phyloP scores from a whole-genome alignment of 495 filamentous ascomycete genomes.

The Choiromyces venosus region DNA sequence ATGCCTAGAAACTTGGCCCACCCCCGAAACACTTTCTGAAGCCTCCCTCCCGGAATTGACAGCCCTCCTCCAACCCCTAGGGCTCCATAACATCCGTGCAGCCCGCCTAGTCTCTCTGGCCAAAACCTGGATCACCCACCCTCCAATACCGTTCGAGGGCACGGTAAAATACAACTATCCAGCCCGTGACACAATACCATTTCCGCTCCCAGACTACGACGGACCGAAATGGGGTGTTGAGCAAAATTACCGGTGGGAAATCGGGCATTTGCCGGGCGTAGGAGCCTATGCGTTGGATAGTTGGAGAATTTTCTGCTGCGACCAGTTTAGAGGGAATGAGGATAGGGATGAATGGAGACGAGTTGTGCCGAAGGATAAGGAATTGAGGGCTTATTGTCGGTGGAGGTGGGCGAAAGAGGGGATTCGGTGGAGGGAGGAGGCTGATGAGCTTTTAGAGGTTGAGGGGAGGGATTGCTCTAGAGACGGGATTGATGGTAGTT shows the following conservation, averaged over 20 bases:
- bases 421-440: conserved; percentile 58
- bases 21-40: conserved; percentile 56
- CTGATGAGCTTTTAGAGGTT: background rate
- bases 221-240: conserved; percentile 15
- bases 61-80: conserved; percentile 63
- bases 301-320: conserved; percentile 91
- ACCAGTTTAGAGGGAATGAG: conserved; percentile 58
- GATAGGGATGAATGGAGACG: conserved; percentile 78
- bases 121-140: conserved; percentile 60
- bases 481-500: background rate
- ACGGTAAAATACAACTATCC: conserved; percentile 70
- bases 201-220: conserved; percentile 40
- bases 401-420: conserved; percentile 93
- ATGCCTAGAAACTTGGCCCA: conserved; percentile 64
- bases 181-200: conserved; percentile 32
- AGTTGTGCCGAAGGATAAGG: conserved; percentile 80
- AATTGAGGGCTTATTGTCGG: conserved; percentile 73
- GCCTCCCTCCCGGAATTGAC: conserved; percentile 57
- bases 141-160: conserved; percentile 56
- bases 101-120: conserved; percentile 62
- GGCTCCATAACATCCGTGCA: conserved; percentile 63
- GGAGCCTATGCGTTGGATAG: conserved; percentile 85
- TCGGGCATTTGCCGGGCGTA: conserved; percentile 75
- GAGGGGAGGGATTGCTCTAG: background rate
- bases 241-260: conserved; percentile 58